Conservation (phyloP, 2,329 filamentous ascomycete genomes). For the Talaromyces rugulosus region DNA sequence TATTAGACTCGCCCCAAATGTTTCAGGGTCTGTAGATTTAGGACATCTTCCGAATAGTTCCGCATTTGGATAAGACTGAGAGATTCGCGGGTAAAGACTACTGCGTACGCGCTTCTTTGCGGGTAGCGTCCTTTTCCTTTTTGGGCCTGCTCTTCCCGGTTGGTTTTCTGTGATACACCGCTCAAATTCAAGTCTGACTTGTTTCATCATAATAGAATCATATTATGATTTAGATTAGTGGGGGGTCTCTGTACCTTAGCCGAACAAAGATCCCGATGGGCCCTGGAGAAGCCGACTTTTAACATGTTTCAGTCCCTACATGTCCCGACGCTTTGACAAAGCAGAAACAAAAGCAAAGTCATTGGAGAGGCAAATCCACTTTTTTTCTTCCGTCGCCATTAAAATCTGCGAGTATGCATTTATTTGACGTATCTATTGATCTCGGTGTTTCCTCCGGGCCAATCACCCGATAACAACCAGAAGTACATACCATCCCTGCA, state of each 20-base stretch:
- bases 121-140: background rate
- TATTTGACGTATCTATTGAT: background rate
- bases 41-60: background rate
- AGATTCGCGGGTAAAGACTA: background rate
- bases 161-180: background rate
- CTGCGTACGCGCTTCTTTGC: background rate
- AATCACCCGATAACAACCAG: no score
- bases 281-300: background rate
- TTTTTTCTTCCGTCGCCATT: background rate
- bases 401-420: background rate
- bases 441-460: no score
- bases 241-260: background rate
- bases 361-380: background rate
- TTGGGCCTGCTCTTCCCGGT: background rate
- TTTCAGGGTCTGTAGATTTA: background rate
- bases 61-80: background rate
- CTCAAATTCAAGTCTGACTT: background rate
- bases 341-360: background rate
- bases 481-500: background rate
- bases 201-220: background rate
- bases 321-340: background rate
- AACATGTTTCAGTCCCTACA: background rate
- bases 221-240: background rate
- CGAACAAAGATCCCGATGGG: background rate
- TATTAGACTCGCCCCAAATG: background rate